These are phyloP conservation scores for Leccinellum rugosiceps DNA, from an alignment of 768 basidiomycete species.

Conservation along the genomic window DNA sequence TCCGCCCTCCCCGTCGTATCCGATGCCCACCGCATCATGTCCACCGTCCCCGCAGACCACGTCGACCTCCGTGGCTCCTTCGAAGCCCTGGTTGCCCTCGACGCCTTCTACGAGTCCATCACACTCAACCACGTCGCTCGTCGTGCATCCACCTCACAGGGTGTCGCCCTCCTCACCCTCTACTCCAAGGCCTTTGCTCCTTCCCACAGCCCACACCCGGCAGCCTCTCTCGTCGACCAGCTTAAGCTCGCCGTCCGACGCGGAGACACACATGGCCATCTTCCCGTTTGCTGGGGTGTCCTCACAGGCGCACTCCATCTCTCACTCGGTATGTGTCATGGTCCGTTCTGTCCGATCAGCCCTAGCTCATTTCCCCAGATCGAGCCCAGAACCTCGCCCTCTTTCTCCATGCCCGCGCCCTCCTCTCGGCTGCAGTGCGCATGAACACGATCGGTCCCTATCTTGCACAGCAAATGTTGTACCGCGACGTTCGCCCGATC, in stretches of 20 bases:
- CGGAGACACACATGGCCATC: constrained; percentile 72
- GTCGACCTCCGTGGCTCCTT: constrained; percentile 31
- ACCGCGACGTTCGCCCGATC: constrained; percentile 67
- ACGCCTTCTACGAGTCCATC: constrained; percentile 78
- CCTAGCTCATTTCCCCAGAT: constrained; percentile 42
- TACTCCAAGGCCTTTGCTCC: constrained; percentile 75
- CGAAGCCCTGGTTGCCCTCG: constrained; percentile 51
- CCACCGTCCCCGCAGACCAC: constrained; percentile 10
- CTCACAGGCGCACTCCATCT: constrained; percentile 76
- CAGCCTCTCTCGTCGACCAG: constrained; percentile 49
- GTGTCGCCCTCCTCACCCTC: constrained; percentile 86
- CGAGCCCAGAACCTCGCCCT: constrained; percentile 84
- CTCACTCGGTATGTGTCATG: constrained; percentile 52
- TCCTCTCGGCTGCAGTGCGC: constrained; percentile 89
- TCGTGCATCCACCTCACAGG: constrained; percentile 87
- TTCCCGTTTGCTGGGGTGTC: constrained; percentile 89
- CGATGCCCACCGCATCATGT: constrained; percentile 53
- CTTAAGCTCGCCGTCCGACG: constrained; percentile 68
- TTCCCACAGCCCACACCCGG: constrained; percentile 11
- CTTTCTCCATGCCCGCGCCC: constrained; percentile 86
- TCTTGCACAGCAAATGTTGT: constrained; percentile 80
- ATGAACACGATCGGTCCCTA: constrained; percentile 94
- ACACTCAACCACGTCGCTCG: constrained; percentile 87
- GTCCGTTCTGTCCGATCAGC: background rate
- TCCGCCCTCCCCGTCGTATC: constrained; percentile 77